Evolutionary conservation across 2,329 filamentous ascomycete species (phyloP), one percentile per base, ranked within the genome.

Genomic region (Cladosporium colombiae): DNA sequence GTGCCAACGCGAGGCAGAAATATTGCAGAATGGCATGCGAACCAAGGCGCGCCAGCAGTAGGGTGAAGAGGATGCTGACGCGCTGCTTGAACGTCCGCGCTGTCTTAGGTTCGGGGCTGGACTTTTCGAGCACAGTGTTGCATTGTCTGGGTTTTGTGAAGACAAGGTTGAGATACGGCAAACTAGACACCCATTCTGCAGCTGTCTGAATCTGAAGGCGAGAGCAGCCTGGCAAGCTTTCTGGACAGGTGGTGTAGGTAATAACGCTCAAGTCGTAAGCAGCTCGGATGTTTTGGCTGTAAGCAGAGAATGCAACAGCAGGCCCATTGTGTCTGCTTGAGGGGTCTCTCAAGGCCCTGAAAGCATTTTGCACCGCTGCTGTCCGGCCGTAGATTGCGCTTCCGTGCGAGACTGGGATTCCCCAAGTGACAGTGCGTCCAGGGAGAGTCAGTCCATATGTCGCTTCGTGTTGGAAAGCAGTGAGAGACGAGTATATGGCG

Each of bases 1-100:
- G 56, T 6, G 67, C 66, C 40, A 69, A 62, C 4, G 67, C 61
- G 18, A 70, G 58, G 58, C 67, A 68, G 46, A 70, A 67, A 46
- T 67, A 70, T 49, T 71, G 70, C 61, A 70, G 13, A 16, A 68
- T 65, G 4, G 68, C 64, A 55, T 71, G 70, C 16, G 68, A 66
- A 2, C 58, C 66, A 5, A 71, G 35, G 4, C 53, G 66, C 10
- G 49, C 40, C n/a, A 69, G 25, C 2, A 65, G 55, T 6, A 71
- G 62, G 1, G 59, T 49, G 59, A 69, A 70, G 46, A 68, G 23
- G 23, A 71, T 53, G 23, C 59, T 61, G 23, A 67, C 37, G 4
- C 70, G 67, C 25, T 62, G 58, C 60, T 70, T 69, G 37, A 68
- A 27, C 5, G 64, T 62, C 40, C 68, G 65, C 21, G n/a, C 4